A percentile compares a stretch with the other conserved stretches of the same genome.
Evolutionary conservation across 768 basidiomycete genomes (phyloP).

Genomic region (Hirschioporus abietinus): DNA sequence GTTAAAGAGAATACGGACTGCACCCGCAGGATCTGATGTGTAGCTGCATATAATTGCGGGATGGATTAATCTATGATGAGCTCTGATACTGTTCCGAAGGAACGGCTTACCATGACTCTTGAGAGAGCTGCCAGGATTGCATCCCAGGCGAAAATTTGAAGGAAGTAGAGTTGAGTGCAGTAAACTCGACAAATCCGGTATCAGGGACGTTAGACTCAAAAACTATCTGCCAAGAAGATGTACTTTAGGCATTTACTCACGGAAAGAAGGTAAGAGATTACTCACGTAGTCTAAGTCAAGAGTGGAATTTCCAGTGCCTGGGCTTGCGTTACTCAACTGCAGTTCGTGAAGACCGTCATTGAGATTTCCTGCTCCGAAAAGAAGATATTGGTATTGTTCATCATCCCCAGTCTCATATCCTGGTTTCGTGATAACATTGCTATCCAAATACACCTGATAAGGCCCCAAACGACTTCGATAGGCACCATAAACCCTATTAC

Average conservation of each 20-base stretch:
- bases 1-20: neutral
- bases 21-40: neutral
- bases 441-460: neutral
- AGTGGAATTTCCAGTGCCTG: neutral
- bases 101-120: neutral
- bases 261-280: neutral
- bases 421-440: neutral
- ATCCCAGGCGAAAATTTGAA: neutral
- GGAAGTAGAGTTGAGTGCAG: neutral
- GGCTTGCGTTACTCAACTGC: neutral
- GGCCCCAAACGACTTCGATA: neutral
- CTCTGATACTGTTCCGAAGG: neutral
- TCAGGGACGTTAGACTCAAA: neutral
- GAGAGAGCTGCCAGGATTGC: neutral
- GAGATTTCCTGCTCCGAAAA: neutral
- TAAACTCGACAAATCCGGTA: neutral
- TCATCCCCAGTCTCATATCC: neutral
- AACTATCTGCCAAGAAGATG: neutral
- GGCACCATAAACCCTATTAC: neutral
- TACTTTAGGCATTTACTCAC: neutral
- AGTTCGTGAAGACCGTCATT: neutral
- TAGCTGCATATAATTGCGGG: neutral
- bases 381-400: neutral
- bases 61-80: neutral
- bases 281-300: neutral